Evolutionary conservation across 306 rosid genomes (phyloP).

Genomic region (Dryas octopetala): DNA sequence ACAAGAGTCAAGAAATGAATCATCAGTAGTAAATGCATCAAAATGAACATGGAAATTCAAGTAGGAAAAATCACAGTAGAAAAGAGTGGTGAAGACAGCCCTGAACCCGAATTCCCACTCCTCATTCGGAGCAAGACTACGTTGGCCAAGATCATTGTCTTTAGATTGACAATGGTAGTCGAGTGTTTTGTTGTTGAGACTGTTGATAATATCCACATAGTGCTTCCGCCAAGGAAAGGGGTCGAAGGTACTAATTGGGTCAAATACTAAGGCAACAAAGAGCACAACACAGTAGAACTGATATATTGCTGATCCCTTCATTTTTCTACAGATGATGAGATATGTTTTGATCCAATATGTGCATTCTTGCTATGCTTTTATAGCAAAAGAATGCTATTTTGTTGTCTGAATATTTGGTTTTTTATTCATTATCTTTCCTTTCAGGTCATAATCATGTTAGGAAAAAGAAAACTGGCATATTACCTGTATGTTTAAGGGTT

Average conservation of each 20-base stretch:
- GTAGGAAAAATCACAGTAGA: background rate
- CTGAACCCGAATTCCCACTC: background rate
- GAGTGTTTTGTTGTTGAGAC: background rate
- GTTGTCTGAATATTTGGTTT: no score
- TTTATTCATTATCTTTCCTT: no score
- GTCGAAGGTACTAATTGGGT: background rate
- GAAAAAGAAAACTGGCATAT: no score
- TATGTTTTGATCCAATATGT: background rate
- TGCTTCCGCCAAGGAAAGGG: background rate
- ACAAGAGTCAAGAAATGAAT: background rate
- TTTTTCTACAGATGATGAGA: no score
- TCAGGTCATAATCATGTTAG: no score
- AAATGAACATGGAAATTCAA: background rate
- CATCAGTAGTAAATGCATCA: background rate
- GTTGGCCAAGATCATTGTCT: background rate
- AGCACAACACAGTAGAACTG: background rate
- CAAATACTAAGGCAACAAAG: background rate
- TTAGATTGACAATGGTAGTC: background rate
- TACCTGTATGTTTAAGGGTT: no score
- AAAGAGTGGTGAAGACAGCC: background rate
- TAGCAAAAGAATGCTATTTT: no score
- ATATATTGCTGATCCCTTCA: background rate
- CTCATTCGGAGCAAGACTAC: background rate
- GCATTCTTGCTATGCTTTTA: background rate
- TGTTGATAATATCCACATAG: background rate